Base-by-base conservation (phyloP, 345 rosid genomes). In the Arabis hirsuta region DNA sequence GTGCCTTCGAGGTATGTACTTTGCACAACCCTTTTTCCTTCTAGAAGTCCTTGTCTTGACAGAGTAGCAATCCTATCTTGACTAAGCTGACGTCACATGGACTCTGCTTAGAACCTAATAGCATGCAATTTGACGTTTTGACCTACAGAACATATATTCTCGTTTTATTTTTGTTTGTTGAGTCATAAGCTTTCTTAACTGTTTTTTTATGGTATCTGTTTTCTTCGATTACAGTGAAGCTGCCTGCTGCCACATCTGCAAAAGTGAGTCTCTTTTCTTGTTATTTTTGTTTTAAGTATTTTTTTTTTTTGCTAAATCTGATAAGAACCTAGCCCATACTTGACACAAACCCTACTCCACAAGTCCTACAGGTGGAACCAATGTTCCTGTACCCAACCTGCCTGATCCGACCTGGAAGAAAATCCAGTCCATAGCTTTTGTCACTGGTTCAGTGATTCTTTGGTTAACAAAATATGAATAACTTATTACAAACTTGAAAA, bases 191-290 rank as follows among this genome's bases (percentile, higher is more conserved):
- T 60, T 54, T 69, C 34, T 67, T 26, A 60, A 67, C 61, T 68
- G 46, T 31, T 59, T 65, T 65, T 32, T 12, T 51, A 22, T 47
- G 46, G 62, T 52, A 52, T 55, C 39, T 34, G 10, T 34, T 71
- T 72, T 34, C 34, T 64, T 9, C 65, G 60, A 69, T 79, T 67
- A 67, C 97, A 95, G 99, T 83, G 99, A 95, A 69, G 93, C 96
- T 67, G 92, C 86, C 42, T 67, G 86, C 84, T 95, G 99, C 83
- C 87, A 84, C 69, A 67, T 71, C 77, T 95, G 99, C 81, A 77
- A 88, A 75, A 86, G 99, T 95, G 78, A 80, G 89, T 67, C 44
- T 47, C 65, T 76, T 32, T 55, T 76, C 20, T 24, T 79, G 13
- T 67, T 34, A 13, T n/a, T 41, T 41, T 68, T 14, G 32, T 54